Conservation (phyloP, 768 basidiomycete genomes). For the Trametes cubensis region DNA sequence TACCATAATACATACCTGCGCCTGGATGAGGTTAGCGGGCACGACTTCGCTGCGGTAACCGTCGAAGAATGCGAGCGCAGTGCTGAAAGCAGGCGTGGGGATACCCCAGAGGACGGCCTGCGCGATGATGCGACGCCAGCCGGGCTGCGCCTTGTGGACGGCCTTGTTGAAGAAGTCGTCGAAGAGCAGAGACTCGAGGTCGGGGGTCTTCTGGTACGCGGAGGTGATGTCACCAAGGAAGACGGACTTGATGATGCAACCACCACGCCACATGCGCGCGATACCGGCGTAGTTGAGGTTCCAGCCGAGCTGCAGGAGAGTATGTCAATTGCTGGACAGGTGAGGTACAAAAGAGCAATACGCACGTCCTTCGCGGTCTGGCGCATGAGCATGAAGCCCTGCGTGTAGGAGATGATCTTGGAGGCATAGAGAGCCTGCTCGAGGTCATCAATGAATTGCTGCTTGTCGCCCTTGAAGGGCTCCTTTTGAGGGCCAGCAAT, state of each 20-base stretch:
- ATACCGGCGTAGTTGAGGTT: conserved; percentile 97
- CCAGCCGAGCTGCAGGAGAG: conserved; percentile 63
- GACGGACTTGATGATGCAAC: conserved; percentile 96
- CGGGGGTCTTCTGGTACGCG: conserved; percentile 83
- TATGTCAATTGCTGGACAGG: not conserved
- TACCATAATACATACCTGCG: conserved; percentile 56
- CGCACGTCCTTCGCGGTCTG: conserved; percentile 91
- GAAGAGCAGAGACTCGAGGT: conserved; percentile 91
- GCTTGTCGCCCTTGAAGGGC: conserved; percentile 95
- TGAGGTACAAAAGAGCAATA: not conserved
- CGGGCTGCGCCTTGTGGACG: conserved; percentile 92
- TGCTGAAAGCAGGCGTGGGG: conserved; percentile 96
- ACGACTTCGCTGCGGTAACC: conserved; percentile 96
- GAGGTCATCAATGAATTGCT: conserved; percentile 98
- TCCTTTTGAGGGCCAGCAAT: conserved; percentile 91
- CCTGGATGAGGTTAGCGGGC: conserved; percentile 94
- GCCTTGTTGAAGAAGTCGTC: conserved; percentile 99
- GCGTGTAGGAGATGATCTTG: conserved; percentile 99
- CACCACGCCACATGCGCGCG: conserved; percentile 99
- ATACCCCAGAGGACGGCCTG: conserved; percentile 98
- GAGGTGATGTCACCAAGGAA: conserved; percentile 92
- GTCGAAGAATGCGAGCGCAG: conserved; percentile 97
- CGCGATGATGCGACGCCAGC: conserved; percentile 96
- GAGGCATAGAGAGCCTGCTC: conserved; percentile 99
- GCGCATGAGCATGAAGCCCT: conserved; percentile 99